phyloP scores from a whole-genome alignment of 1,284 basidiomycete species.

The Salmacisia buchloeana region DNA sequence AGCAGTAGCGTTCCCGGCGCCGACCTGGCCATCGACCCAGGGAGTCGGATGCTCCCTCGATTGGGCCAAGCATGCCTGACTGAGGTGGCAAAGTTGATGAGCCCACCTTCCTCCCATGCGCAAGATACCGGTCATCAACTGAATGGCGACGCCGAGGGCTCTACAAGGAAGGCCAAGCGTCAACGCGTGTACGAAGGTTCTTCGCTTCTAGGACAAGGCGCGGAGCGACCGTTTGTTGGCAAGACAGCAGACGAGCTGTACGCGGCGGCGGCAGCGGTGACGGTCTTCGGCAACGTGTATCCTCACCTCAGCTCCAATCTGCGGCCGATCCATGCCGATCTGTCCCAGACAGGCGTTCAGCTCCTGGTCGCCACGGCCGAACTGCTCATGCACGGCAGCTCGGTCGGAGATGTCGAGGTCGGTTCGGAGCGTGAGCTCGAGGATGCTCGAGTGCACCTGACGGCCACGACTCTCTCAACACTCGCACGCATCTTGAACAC shows the following conservation, averaged over 20 bases:
- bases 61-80: background rate
- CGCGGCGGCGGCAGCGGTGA: background rate
- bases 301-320: background rate
- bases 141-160: background rate
- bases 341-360: background rate
- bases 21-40: background rate
- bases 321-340: background rate
- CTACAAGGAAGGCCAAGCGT: background rate
- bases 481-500: background rate
- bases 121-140: background rate
- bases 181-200: constrained; percentile 1
- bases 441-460: background rate
- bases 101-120: background rate
- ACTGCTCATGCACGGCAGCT: background rate
- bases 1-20: background rate
- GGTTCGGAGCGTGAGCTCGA: background rate
- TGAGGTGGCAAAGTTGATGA: background rate
- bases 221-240: background rate
- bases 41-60: background rate
- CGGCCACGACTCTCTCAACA: background rate
- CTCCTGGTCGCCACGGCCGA: background rate
- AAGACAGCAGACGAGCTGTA: background rate
- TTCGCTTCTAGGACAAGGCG: background rate
- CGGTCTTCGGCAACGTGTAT: background rate
- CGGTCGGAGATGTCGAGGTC: background rate